Evolutionary conservation across 352 stramenopile species (phyloP).

Genomic region (Phytophthora fragariaefolia): DNA sequence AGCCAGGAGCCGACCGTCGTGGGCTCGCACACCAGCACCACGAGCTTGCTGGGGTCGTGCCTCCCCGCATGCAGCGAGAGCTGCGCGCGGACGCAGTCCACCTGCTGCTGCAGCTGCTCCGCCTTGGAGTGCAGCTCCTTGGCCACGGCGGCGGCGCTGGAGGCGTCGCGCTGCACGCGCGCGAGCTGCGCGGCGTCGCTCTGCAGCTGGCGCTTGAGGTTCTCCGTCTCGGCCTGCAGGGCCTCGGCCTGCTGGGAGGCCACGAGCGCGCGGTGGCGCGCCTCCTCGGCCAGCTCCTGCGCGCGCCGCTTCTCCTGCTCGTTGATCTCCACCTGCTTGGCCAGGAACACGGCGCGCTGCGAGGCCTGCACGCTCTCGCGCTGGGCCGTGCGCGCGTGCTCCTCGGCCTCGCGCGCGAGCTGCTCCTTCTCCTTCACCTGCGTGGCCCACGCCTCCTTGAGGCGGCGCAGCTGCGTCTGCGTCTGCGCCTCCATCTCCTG

Average conservation of each 20-base stretch:
- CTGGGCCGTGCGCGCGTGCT: slow-evolving; percentile 73
- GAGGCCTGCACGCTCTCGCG: slow-evolving; percentile 78
- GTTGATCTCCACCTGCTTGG: slow-evolving; percentile 85
- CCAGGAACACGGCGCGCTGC: slow-evolving; percentile 67
- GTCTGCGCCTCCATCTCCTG: slow-evolving; percentile 84
- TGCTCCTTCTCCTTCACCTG: slow-evolving; percentile 81
- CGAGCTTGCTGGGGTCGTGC: slow-evolving; percentile 81
- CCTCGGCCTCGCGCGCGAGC: slow-evolving; percentile 70
- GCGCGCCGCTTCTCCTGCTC: slow-evolving; percentile 81
- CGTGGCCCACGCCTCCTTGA: slow-evolving; percentile 63
- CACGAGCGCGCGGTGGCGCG: slow-evolving; percentile 56
- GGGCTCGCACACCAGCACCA: slow-evolving; percentile 83
- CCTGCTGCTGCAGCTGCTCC: slow-evolving; percentile 75
- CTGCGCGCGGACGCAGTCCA: slow-evolving; percentile 79
- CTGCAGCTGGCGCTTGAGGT: slow-evolving; percentile 76
- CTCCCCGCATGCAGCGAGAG: slow-evolving; percentile 76
- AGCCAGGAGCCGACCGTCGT: slow-evolving; percentile 85
- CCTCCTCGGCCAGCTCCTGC: slow-evolving; percentile 75
- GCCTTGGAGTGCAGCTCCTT: slow-evolving; percentile 76
- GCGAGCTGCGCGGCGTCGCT: slow-evolving; percentile 74
- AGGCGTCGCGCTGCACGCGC: slow-evolving; percentile 74
- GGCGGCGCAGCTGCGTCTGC: slow-evolving; percentile 52
- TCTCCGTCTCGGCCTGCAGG: slow-evolving; percentile 77
- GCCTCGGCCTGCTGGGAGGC: slow-evolving; percentile 76
- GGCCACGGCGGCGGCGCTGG: slow-evolving; percentile 64